phyloP scores from a whole-genome alignment of 345 rosid genomes.

The Citrus maxima region DNA sequence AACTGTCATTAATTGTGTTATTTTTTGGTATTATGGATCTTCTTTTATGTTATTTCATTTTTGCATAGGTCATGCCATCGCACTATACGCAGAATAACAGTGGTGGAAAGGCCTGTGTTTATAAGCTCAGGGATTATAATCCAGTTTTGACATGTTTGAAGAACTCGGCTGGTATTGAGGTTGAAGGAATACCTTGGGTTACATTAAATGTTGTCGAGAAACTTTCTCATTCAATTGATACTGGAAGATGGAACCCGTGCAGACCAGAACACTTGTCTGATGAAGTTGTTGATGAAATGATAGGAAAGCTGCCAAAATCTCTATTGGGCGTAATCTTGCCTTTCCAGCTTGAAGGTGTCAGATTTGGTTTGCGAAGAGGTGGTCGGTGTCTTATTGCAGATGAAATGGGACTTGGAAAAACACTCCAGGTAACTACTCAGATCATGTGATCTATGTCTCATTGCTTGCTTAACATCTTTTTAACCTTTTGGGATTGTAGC shows the following conservation, averaged over 20 bases:
- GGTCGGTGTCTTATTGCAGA: constrained; percentile 95
- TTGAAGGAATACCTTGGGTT: constrained; percentile 74
- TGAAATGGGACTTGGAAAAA: constrained; percentile 99
- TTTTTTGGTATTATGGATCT: neutral
- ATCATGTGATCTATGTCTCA: neutral
- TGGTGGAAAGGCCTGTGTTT: constrained; percentile 80
- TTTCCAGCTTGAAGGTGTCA: constrained; percentile 84
- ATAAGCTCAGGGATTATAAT: constrained; percentile 65
- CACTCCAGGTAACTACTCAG: constrained; percentile 64
- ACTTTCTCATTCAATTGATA: constrained; percentile 47
- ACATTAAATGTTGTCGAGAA: constrained; percentile 70
- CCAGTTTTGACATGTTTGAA: constrained; percentile 57
- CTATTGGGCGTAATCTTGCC: constrained; percentile 65
- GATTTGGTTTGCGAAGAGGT: constrained; percentile 78
- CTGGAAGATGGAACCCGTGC: constrained; percentile 71
- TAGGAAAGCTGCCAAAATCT: constrained; percentile 55
- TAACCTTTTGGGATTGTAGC: neutral
- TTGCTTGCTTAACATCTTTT: neutral
- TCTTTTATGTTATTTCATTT: constrained; percentile 4
- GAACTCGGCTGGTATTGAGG: constrained; percentile 47
- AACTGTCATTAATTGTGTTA: neutral
- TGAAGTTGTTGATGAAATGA: constrained; percentile 59
- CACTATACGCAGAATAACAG: constrained; percentile 72
- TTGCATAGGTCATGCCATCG: constrained; percentile 53
- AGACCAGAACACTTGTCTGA: constrained; percentile 73